phyloP scores from a whole-genome alignment of 176 grass and related monocot genomes.

The Oryza glumipatula region DNA sequence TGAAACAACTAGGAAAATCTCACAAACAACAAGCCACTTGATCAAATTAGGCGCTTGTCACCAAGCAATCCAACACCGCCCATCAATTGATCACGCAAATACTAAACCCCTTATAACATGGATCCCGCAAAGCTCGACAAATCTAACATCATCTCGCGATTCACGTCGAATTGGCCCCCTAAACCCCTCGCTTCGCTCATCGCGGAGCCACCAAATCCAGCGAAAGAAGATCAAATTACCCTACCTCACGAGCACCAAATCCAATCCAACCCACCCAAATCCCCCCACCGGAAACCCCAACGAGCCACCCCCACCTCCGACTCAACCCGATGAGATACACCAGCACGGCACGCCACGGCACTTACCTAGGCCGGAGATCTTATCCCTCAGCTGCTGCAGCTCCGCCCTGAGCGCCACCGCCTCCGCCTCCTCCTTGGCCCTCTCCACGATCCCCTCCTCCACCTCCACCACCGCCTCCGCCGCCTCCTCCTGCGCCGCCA shows the following conservation, averaged over 20 bases:
- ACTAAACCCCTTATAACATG: not conserved
- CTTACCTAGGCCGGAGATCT: slow-evolving; percentile 59
- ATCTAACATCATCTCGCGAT: not conserved
- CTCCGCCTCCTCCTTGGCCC: slow-evolving; percentile 29
- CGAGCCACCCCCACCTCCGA: not conserved
- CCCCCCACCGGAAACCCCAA: not conserved
- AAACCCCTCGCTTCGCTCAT: not conserved
- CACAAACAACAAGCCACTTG: not conserved
- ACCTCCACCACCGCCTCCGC: not conserved
- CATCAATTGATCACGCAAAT: not conserved
- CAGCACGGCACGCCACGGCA: not conserved
- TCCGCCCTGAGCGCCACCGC: slow-evolving; percentile 38
- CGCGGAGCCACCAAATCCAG: not conserved
- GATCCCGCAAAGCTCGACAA: not conserved
- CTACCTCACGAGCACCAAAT: not conserved
- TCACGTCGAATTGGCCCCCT: not conserved
- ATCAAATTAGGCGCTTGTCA: not conserved
- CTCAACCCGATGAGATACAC: not conserved
- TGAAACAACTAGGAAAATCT: not conserved
- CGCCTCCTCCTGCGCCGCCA: slow-evolving; percentile 31
- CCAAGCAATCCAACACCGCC: not conserved
- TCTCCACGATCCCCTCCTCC: slow-evolving; percentile 20
- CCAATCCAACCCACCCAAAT: not conserved
- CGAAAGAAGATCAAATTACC: not conserved
- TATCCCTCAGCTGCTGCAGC: slow-evolving; percentile 49